Conservation (phyloP, 169 alveolate genomes). For the Fabrea salina region DNA sequence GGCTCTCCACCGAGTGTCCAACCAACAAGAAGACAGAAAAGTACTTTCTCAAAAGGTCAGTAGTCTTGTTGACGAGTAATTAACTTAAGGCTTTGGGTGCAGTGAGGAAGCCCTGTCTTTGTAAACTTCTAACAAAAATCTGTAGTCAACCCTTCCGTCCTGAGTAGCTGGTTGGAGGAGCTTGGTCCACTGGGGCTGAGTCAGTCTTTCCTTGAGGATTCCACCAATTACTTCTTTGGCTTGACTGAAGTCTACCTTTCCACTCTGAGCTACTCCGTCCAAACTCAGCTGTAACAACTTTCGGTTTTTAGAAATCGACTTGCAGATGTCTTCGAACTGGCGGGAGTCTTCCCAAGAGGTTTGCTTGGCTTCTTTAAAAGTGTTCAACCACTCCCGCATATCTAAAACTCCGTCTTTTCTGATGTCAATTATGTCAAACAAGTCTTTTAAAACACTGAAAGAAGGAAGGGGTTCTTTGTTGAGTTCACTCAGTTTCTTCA, state of each 20-base stretch:
- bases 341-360: constrained; percentile 41
- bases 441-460: constrained; percentile 76
- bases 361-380: constrained; percentile 58
- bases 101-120: constrained; percentile 11
- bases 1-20: background rate
- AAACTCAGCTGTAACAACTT: background rate
- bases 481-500: constrained; percentile 48
- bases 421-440: constrained; percentile 79
- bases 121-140: constrained; percentile 13
- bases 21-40: background rate
- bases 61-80: too few species aligned
- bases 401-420: constrained; percentile 83
- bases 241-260: background rate
- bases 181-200: constrained; percentile 14
- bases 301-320: background rate
- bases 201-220: background rate
- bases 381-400: constrained; percentile 79
- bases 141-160: constrained; percentile 23
- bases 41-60: too few species aligned
- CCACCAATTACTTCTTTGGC: background rate
- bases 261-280: background rate
- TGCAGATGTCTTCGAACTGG: constrained; percentile 9
- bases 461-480: constrained; percentile 66
- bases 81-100: background rate
- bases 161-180: constrained; percentile 1